Percentiles rank a stretch among this genome's conserved stretches.
phyloP scores from a whole-genome alignment of 75 land plant genomes.

The Gnetum montanum region DNA sequence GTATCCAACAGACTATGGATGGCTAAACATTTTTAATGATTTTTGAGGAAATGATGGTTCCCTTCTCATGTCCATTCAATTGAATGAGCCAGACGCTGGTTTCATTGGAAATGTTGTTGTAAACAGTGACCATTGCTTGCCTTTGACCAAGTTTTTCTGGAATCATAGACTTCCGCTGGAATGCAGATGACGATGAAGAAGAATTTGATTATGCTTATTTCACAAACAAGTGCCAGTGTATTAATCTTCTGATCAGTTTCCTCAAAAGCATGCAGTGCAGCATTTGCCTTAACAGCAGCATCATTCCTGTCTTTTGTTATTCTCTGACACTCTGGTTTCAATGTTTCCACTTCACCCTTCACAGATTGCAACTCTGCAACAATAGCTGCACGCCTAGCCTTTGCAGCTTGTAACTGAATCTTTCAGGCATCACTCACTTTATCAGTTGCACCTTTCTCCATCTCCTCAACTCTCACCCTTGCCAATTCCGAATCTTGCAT shows the following conservation, averaged over 20 bases:
- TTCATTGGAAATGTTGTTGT: too few species aligned
- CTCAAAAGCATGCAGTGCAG: conserved; percentile 26
- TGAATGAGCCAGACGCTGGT: too few species aligned
- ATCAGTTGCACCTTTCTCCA: conserved; percentile 62
- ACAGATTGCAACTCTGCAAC: conserved; percentile 45
- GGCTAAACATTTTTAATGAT: too few species aligned
- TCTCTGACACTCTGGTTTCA: conserved; percentile 27
- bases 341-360: conserved; percentile 43
- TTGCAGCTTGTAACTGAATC: conserved; percentile 60
- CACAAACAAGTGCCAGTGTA: conserved; percentile 56
- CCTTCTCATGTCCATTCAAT: too few species aligned
- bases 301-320: conserved; percentile 31
- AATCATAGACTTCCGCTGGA: too few species aligned
- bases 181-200: too few species aligned
- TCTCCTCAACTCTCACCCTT: conserved; percentile 39
- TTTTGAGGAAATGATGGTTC: too few species aligned
- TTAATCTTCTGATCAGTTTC: conserved; percentile 56
- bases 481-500: conserved; percentile 58
- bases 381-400: conserved; percentile 39
- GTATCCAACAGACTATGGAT: too few species aligned
- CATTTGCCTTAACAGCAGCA: conserved; percentile 33
- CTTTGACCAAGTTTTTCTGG: too few species aligned
- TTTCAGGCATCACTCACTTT: conserved; percentile 55
- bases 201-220: too few species aligned
- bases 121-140: too few species aligned